Base-by-base conservation (phyloP, 2,329 filamentous ascomycete genomes). In the Claviceps arundinis region DNA sequence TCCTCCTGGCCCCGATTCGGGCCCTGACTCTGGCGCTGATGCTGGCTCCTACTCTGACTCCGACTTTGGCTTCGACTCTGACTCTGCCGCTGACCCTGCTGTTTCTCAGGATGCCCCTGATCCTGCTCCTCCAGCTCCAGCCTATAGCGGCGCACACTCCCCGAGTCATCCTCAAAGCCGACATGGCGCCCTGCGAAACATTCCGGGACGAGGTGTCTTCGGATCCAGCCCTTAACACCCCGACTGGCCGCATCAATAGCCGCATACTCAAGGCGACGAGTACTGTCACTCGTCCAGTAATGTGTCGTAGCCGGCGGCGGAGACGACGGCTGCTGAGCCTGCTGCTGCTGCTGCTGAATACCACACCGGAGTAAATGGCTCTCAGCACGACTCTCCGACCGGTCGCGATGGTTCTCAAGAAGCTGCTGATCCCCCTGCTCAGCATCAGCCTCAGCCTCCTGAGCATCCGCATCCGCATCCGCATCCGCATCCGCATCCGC, bases 211-310 rank as follows among this genome's bases (percentile, higher is more conserved):
- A 83, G 62, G 57, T 77, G 71, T 44, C 74, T 71, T 61, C 76
- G 70, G 37, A 82, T 60, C 75, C 81, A 84, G 13, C 80, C 81
- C 56, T 74, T 74, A 34, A 84, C 70, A 4, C 81, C 81, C 1
- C 72, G 71, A 38, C 73, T 76, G 2, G 80, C 79, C 0, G 80
- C 79, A 48, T 84, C 81, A 42, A 84, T 84, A 52, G 81, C 81
- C 0, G 80, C 81, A 58, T 84, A 84, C 66, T 84, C 81, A 3
- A 82, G 70, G 11, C 79, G 71, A 3, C 81, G 73, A 0, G 80
- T 83, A 50, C 71, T 72, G 60, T 83, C 78, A 59, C 78, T 82
- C 1, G 80, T 84, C 81, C 81, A 84, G 65, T 84, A 84, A 60
- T 83, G 78, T 1, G 77, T 78, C 2, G 81, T 82, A 57, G 75